A percentile compares a stretch with the other conserved stretches of the same genome.
phyloP scores from a whole-genome alignment of 495 filamentous ascomycete genomes.

The Bombardia bombarda region DNA sequence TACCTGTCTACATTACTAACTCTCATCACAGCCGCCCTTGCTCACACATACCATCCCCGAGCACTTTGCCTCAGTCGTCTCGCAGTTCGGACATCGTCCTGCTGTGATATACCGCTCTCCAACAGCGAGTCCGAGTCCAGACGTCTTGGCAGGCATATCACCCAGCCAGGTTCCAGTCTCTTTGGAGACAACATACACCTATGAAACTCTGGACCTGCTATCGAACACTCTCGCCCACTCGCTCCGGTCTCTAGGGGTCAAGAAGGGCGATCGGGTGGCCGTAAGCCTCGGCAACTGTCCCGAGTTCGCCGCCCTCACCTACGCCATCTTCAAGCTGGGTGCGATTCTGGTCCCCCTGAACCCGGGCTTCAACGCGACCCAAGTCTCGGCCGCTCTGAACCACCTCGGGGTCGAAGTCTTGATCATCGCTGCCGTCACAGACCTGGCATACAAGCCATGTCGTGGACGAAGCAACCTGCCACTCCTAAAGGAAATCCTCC shows the following conservation, averaged over 20 bases:
- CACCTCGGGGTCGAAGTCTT: constrained; percentile 72
- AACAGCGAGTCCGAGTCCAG: constrained; percentile 5
- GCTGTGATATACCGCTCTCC: constrained; percentile 46
- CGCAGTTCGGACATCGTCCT: constrained; percentile 61
- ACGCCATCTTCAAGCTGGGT: constrained; percentile 88
- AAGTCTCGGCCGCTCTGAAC: constrained; percentile 68
- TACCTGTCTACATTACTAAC: no score
- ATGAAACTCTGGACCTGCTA: constrained; percentile 60
- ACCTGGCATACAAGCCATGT: constrained; percentile 71
- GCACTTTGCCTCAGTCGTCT: constrained; percentile 69
- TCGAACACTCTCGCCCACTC: constrained; percentile 76
- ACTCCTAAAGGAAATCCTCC: constrained; percentile 57
- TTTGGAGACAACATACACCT: constrained; percentile 53
- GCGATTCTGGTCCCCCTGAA: constrained; percentile 90
- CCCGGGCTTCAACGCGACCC: constrained; percentile 74
- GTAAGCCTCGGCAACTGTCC: constrained; percentile 79
- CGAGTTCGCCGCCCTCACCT: constrained; percentile 74
- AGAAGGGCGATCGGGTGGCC: constrained; percentile 78
- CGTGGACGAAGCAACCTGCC: constrained; percentile 61
- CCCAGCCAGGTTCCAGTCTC: constrained; percentile 4
- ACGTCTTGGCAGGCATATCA: constrained; percentile 5
- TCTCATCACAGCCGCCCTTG: constrained; percentile 21
- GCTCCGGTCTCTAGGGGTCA: constrained; percentile 63
- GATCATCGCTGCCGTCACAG: constrained; percentile 78
- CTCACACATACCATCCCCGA: constrained; percentile 57